Evolutionary conservation across 1,139 yeast genomes (phyloP).

Genomic region (Geotrichum bryndzae): DNA sequence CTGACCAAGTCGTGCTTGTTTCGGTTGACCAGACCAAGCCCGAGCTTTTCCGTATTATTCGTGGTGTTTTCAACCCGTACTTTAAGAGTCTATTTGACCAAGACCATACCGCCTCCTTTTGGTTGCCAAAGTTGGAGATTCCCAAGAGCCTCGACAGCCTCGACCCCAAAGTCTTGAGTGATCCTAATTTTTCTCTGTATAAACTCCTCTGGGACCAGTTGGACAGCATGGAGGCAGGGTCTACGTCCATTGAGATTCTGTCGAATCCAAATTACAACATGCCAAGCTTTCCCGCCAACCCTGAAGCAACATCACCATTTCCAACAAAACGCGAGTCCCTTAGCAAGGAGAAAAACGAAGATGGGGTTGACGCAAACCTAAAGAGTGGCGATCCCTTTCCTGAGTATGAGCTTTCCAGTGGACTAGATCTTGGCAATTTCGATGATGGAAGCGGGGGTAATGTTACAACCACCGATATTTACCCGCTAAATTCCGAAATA

Average conservation of each 20-base stretch:
- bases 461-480: background rate
- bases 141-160: background rate
- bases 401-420: too few relatives aligned
- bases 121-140: background rate
- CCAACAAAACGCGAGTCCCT: too few relatives aligned
- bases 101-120: background rate
- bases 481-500: background rate
- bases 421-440: background rate
- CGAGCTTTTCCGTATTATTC: conserved; percentile 8
- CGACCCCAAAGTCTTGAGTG: background rate
- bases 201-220: conserved; percentile 11
- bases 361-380: background rate
- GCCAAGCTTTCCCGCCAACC: background rate
- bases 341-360: too few relatives aligned
- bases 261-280: background rate
- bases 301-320: background rate
- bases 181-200: background rate
- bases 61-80: conserved; percentile 10
- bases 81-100: background rate
- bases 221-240: conserved; percentile 8
- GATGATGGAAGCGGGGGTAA: background rate
- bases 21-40: conserved; percentile 9
- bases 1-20: conserved; percentile 5
- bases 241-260: conserved; percentile 4
- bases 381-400: background rate